Base-by-base conservation (phyloP, 2,329 filamentous ascomycete genomes). In the Sporothrix globosa region DNA sequence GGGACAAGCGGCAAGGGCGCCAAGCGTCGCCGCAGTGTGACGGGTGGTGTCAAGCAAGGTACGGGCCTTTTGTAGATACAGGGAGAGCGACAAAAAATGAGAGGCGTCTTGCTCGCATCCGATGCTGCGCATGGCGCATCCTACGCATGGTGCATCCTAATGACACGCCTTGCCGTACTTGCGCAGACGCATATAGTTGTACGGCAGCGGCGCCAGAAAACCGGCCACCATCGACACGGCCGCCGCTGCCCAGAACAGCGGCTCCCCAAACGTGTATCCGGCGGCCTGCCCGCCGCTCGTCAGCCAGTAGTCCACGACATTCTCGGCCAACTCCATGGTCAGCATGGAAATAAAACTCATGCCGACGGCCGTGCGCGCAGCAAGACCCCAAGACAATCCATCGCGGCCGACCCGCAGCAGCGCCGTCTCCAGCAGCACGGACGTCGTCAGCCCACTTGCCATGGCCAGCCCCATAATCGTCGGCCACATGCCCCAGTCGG, bases 321-420 rank as follows among this genome's bases (percentile, higher is more conserved):
- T 88, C 73, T 87, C 82, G 0, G 83, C 85, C 3, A 80, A 72
- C 74, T 88, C 86, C 86, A 88, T 88, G 0, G 85, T 84, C 1
- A 87, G 11, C 86, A 88, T 88, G 0, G 85, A 87, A 11, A 87
- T 83, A 63, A 87, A 77, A 70, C 86, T 87, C 86, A 88, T 88
- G 0, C 86, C 86, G 27, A 83, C 82, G 0, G 86, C 86, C 0
- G 86, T 87, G 58, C 79, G 83, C 2, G 79, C 80, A 0, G 86
- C 86, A 0, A 74, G 74, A 0, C 74, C 70, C 85, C 84, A 87
- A 0, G 82, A 73, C 0, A 88, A 76, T 9, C 77, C 75, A 68
- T 88, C 86, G 1, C 78, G 79, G 0, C 85, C 86, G 0, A 80
- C 73, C 0, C 80, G 80, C 1, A 88, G 81, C 3, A 88, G 79